These are phyloP conservation scores for Podaxis sp. DNA, from an alignment of 768 basidiomycete genomes.

Conservation along the genomic window DNA sequence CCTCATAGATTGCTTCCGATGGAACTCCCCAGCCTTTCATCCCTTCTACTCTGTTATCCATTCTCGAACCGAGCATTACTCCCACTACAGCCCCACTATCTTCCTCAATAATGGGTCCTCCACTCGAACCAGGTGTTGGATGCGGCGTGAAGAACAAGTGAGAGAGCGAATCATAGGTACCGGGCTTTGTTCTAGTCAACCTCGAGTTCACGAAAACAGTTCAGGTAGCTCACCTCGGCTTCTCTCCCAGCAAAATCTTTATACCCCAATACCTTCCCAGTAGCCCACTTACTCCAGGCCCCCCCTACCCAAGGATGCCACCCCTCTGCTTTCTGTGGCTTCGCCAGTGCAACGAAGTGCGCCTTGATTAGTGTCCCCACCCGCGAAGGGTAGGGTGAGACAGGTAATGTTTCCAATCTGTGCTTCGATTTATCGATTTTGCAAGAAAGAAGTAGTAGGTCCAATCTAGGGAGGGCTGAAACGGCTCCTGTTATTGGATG, in stretches of 20 bases:
- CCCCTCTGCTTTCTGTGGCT: constrained; percentile 28
- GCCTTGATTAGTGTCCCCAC: constrained; percentile 41
- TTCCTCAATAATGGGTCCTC: constrained; percentile 63
- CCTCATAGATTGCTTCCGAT: constrained; percentile 61
- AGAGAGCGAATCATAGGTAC: constrained; percentile 62
- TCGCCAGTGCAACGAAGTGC: constrained; percentile 47
- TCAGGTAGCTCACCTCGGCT: constrained; percentile 36
- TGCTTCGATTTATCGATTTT: constrained; percentile 17
- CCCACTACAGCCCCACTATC: constrained; percentile 62
- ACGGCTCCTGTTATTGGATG: constrained; percentile 40
- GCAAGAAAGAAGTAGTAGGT: constrained; percentile 45
- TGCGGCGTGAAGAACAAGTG: constrained; percentile 50
- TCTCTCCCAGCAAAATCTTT: constrained; percentile 55
- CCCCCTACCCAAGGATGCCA: constrained; percentile 52
- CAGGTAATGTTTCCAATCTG: constrained; percentile 42
- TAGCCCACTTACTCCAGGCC: constrained; percentile 50
- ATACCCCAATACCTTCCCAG: constrained; percentile 51
- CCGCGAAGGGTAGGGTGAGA: constrained; percentile 59
- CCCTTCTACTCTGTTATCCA: constrained; percentile 53
- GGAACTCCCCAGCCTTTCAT: constrained; percentile 58
- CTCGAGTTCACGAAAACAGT: background rate
- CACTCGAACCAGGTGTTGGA: constrained; percentile 63
- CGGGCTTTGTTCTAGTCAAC: constrained; percentile 36
- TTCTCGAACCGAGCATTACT: constrained; percentile 54
- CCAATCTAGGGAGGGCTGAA: constrained; percentile 56